phyloP scores from a whole-genome alignment of 1,139 yeast species.

The Pichia sp. region DNA sequence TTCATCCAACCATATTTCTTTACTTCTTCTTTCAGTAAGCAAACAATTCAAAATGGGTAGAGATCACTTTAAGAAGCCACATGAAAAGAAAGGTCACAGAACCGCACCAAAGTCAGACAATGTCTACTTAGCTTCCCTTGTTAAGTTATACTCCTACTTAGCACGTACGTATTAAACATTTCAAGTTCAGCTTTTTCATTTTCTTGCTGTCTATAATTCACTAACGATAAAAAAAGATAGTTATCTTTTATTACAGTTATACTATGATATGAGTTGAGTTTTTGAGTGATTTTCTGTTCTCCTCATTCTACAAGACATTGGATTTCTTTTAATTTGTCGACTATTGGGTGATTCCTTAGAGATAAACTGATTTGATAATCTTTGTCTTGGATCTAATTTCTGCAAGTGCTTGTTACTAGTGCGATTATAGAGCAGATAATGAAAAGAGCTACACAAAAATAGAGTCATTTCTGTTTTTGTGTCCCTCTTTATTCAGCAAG shows the following conservation, averaged over 20 bases:
- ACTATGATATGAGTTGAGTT: no score
- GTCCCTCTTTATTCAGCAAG: conserved; percentile 6
- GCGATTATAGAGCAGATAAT: conserved; percentile 30
- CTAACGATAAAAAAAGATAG: no score
- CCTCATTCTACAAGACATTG: no score
- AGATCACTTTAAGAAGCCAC: conserved; percentile 92
- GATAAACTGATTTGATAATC: no score
- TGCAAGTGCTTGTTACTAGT: conserved; percentile 24
- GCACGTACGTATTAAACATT: conserved; percentile 70
- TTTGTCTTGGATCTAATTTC: conserved; percentile 10
- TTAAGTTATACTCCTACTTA: conserved; percentile 96
- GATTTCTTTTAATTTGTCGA: no score
- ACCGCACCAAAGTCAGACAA: conserved; percentile 99
- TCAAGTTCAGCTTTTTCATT: conserved; percentile 1
- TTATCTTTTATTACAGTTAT: no score
- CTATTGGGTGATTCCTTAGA: not conserved
- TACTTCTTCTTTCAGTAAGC: not conserved
- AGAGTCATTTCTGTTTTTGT: not conserved
- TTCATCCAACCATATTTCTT: not conserved
- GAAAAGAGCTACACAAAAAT: conserved; percentile 3
- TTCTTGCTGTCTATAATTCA: conserved; percentile 17
- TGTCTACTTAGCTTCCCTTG: conserved; percentile 96
- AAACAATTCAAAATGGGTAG: conserved; percentile 68
- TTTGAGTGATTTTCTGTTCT: no score
- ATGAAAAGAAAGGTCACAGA: conserved; percentile 94